phyloP scores from a whole-genome alignment of 345 rosid species.

The Eucalyptus sideroxylon region DNA sequence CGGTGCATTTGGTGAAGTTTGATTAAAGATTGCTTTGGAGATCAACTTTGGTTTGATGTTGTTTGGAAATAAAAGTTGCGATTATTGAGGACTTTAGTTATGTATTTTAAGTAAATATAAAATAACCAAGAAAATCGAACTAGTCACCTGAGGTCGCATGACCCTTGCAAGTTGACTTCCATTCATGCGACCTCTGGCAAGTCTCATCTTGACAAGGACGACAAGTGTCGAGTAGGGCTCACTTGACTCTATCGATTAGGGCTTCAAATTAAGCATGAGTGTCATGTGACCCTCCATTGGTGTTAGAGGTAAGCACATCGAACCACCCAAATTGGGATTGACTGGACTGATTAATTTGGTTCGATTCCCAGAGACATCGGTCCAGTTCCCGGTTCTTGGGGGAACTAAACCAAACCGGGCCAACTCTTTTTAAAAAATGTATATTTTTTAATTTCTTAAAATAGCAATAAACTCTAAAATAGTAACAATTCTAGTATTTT shows the following conservation, averaged over 20 bases:
- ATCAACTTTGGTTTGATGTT: not conserved
- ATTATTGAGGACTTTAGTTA: not conserved
- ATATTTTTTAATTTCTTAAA: too few relatives aligned
- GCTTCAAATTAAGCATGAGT: rapidly evolving
- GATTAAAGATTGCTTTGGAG: not conserved
- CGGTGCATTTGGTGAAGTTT: not conserved
- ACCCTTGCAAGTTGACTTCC: rapidly evolving
- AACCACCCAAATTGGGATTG: rapidly evolving
- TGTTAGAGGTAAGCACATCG: too few relatives aligned
- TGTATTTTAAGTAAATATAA: too few relatives aligned
- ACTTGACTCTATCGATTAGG: rapidly evolving
- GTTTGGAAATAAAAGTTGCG: not conserved
- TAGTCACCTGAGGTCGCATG: rapidly evolving
- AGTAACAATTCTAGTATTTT: too few relatives aligned
- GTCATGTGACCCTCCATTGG: rapidly evolving
- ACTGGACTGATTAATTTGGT: too few relatives aligned
- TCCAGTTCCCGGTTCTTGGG: rapidly evolving
- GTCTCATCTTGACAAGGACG: not conserved
- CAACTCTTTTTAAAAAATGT: too few relatives aligned
- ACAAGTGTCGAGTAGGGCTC: rapidly evolving
- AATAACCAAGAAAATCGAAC: not conserved
- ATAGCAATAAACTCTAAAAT: too few relatives aligned
- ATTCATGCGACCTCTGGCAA: rapidly evolving
- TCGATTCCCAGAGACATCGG: rapidly evolving
- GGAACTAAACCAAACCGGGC: too few relatives aligned